Percentiles rank a stretch among this genome's conserved stretches.
Conservation (phyloP, 2,329 filamentous ascomycete genomes). For the Paracamarosporium sp. region DNA sequence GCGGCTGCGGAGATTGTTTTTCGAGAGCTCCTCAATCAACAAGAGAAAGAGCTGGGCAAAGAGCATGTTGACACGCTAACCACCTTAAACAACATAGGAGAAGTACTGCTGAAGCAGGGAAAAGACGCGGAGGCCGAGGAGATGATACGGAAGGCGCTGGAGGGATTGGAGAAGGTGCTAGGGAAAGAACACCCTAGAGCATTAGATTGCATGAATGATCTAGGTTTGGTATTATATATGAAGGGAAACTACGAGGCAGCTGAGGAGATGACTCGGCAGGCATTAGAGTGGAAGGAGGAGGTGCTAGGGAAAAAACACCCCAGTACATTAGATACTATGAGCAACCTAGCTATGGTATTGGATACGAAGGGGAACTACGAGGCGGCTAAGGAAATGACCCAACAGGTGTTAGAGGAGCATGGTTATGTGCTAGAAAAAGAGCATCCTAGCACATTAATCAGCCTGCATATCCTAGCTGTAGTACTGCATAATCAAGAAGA, state of each 20-base stretch:
- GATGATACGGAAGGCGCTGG: constrained; percentile 3
- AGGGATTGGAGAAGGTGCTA: neutral
- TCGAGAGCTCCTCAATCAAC: constrained; percentile 4
- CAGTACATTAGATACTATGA: neutral
- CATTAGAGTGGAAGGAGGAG: neutral
- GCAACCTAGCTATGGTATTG: neutral
- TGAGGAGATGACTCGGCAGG: neutral
- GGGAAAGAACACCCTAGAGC: constrained; percentile 1
- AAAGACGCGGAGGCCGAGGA: constrained; percentile 4
- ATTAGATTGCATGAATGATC: neutral
- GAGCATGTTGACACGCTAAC: constrained; percentile 16
- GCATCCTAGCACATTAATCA: neutral
- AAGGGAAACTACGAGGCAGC: constrained; percentile 7
- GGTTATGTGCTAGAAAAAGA: neutral
- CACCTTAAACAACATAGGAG: neutral
- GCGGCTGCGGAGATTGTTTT: constrained; percentile 7
- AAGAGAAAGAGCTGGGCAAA: constrained; percentile 12
- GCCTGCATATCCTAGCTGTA: neutral
- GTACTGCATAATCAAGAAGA: too few relatives aligned
- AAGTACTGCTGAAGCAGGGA: neutral
- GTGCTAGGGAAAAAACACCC: constrained; percentile 1
- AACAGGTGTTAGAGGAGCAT: neutral
- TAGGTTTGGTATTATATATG: neutral
- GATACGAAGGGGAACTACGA: constrained; percentile 6
- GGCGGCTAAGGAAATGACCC: neutral